These are phyloP conservation scores for Lithocarpus polystachyus DNA, from an alignment of 306 rosid genomes.

Conservation along the genomic window DNA sequence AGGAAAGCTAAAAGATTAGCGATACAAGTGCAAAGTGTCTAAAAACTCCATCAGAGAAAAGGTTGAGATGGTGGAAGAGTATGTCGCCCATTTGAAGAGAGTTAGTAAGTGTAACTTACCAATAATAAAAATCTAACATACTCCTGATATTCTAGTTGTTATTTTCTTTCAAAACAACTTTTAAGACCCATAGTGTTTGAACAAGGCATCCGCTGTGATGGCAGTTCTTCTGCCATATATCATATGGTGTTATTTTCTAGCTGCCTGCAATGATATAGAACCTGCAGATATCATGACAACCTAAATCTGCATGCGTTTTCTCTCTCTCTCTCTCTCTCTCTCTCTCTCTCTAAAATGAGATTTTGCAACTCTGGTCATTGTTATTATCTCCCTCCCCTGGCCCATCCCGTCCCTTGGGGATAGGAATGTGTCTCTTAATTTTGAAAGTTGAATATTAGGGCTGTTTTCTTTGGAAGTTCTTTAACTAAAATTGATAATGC, in stretches of 20 bases:
- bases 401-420: neutral
- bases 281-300: neutral
- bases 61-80: too few species aligned
- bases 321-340: fast-evolving
- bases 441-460: neutral
- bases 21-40: too few species aligned
- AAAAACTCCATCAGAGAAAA: too few species aligned
- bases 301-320: neutral
- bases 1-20: too few species aligned
- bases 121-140: neutral
- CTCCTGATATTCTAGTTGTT: neutral
- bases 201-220: neutral
- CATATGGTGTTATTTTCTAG: too few species aligned
- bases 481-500: neutral
- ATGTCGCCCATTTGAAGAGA: too few species aligned
- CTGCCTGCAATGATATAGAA: too few species aligned
- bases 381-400: neutral
- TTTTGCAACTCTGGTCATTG: neutral
- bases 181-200: neutral
- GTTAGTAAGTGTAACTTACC: too few species aligned
- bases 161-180: neutral
- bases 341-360: neutral
- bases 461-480: slow-evolving; percentile 5
- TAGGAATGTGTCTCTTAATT: neutral
- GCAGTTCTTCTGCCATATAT: neutral